Conservation (phyloP, 257 asterid species). For the Mitragyna speciosa region DNA sequence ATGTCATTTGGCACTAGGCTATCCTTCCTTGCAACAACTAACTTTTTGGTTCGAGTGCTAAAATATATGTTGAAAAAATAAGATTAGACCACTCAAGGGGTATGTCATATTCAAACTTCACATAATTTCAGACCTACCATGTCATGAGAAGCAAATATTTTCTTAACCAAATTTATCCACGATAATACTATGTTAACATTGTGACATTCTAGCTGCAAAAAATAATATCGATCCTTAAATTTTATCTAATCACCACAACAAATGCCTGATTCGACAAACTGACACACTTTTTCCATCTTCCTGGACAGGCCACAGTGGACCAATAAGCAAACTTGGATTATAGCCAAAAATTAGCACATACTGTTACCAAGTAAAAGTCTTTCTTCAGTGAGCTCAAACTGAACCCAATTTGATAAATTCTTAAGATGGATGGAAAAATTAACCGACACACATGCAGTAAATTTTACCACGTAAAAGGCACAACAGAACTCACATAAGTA, state of each 20-base stretch:
- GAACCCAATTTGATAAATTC: not conserved
- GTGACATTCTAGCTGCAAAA: not conserved
- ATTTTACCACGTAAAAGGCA: not conserved
- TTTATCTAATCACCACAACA: not conserved
- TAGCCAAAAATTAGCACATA: not conserved
- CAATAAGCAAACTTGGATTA: not conserved
- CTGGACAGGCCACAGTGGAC: not conserved
- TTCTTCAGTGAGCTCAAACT: not conserved
- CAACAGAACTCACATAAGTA: not conserved
- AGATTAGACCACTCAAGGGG: not conserved
- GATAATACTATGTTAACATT: not conserved
- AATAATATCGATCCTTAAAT: not conserved
- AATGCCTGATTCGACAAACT: not conserved
- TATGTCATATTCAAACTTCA: not conserved
- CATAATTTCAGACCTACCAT: not conserved
- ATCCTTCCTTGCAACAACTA: not conserved
- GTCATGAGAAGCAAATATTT: not conserved
- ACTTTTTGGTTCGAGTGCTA: not conserved
- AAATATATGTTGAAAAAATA: not conserved
- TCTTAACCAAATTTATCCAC: not conserved
- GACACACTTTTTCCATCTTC: not conserved
- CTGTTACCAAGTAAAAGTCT: not conserved
- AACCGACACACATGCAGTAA: not conserved
- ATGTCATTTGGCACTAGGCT: not conserved
- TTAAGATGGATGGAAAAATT: not conserved